Conservation (phyloP, 2,329 filamentous ascomycete species). For the Colletotrichum siamense region DNA sequence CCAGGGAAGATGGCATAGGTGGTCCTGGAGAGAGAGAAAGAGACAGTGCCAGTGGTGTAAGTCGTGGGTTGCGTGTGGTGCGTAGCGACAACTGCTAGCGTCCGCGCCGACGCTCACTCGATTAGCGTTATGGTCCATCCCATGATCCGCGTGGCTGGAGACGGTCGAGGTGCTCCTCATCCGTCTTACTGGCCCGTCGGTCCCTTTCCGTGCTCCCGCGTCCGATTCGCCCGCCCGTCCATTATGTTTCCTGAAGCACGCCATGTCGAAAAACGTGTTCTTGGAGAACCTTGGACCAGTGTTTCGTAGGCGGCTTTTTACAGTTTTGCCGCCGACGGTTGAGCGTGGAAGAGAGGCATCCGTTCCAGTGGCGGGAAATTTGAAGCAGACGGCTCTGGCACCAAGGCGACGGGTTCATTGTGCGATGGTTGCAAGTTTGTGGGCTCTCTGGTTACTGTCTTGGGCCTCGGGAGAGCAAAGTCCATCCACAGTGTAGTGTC, state of each 20-base stretch:
- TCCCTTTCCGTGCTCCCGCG: slow-evolving; percentile 9
- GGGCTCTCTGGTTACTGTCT: not conserved
- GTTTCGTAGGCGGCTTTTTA: not conserved
- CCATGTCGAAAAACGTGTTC: not conserved
- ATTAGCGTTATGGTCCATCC: not conserved
- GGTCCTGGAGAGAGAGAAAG: not conserved
- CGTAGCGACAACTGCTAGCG: not conserved
- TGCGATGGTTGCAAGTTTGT: not conserved
- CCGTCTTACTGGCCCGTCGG: not conserved
- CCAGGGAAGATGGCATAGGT: not conserved
- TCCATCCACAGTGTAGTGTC: slow-evolving; percentile 2
- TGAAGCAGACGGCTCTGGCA: not conserved
- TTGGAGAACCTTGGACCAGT: not conserved
- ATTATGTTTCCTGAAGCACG: not conserved
- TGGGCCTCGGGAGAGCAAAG: not conserved
- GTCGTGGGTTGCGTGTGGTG: not conserved
- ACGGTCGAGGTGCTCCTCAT: not conserved
- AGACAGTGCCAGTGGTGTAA: not conserved
- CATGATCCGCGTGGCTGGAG: slow-evolving; percentile 8
- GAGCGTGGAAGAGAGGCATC: not conserved
- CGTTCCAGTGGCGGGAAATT: not conserved
- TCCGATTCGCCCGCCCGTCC: not conserved
- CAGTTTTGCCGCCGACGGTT: not conserved
- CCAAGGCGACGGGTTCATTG: not conserved
- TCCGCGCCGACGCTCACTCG: not conserved